These are phyloP conservation scores for Xerocomus amazonicus DNA, from an alignment of 1,284 basidiomycete genomes.

Conservation along the genomic window DNA sequence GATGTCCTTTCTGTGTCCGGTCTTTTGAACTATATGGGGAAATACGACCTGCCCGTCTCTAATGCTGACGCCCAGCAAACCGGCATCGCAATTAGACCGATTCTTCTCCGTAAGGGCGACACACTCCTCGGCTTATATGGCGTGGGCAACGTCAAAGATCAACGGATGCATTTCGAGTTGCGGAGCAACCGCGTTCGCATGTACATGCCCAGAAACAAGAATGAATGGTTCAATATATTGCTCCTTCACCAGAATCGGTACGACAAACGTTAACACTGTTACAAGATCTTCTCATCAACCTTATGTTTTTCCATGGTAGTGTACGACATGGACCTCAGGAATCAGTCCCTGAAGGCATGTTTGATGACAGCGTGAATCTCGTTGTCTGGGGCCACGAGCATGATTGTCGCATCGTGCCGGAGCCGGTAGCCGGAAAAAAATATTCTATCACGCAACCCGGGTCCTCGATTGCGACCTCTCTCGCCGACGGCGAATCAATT, in stretches of 20 bases:
- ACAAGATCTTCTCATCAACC: slow-evolving; percentile 9
- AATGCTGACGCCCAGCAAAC: slow-evolving; percentile 63
- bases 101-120: slow-evolving; percentile 86
- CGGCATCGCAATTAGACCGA: slow-evolving; percentile 86
- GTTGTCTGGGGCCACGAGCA: slow-evolving; percentile 99
- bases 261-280: slow-evolving; percentile 33
- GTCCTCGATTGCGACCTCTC: slow-evolving; percentile 89
- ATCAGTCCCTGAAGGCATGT: slow-evolving; percentile 93
- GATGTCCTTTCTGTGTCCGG: slow-evolving; percentile 94
- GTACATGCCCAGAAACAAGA: slow-evolving; percentile 90
- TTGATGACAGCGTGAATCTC: slow-evolving; percentile 91
- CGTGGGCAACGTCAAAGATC: slow-evolving; percentile 95
- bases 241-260: slow-evolving; percentile 96
- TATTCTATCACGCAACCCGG: slow-evolving; percentile 96
- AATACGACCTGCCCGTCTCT: slow-evolving; percentile 66
- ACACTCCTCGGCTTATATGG: slow-evolving; percentile 91
- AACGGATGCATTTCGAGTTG: slow-evolving; percentile 94
- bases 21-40: slow-evolving; percentile 97
- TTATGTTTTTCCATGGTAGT: slow-evolving; percentile 39
- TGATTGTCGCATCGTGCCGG: slow-evolving; percentile 90
- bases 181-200: slow-evolving; percentile 91
- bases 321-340: slow-evolving; percentile 93
- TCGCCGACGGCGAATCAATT: slow-evolving; percentile 86
- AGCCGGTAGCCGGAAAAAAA: slow-evolving; percentile 85
- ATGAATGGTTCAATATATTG: slow-evolving; percentile 94